These are phyloP conservation scores for Diplodia corticola DNA, from an alignment of 2,329 filamentous ascomycete genomes.

Conservation along the genomic window DNA sequence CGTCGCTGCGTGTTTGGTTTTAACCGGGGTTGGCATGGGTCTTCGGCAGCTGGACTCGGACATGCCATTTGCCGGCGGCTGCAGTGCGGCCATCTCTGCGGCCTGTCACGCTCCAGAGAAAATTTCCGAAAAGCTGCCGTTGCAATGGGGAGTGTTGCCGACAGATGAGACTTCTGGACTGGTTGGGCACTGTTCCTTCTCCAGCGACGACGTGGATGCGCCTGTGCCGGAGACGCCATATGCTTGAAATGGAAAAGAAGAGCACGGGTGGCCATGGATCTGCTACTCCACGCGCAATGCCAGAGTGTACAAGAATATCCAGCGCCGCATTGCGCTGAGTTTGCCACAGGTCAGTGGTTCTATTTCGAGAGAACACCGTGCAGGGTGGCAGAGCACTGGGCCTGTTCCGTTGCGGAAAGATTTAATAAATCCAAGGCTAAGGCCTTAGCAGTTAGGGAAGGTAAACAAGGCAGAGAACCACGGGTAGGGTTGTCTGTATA, in stretches of 20 bases:
- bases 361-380: neutral
- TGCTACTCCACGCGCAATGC: no score
- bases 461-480: neutral
- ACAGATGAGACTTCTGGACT: neutral
- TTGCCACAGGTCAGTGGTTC: neutral
- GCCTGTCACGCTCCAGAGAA: neutral
- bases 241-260: neutral
- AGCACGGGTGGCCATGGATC: neutral
- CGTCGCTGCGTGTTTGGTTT: neutral
- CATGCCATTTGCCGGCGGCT: neutral
- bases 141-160: neutral
- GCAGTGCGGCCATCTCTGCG: conserved; percentile 10
- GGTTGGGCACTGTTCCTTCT: neutral
- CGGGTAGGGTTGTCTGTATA: neutral
- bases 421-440: conserved; percentile 10
- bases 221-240: neutral
- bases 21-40: neutral
- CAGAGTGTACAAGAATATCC: neutral
- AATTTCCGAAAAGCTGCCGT: neutral
- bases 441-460: neutral
- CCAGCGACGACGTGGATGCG: neutral
- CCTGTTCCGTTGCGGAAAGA: neutral
- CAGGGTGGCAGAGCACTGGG: neutral
- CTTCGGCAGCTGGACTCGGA: neutral
- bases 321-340: neutral